A percentile compares a stretch with the other conserved stretches of the same genome.
Conservation (phyloP, 2,329 filamentous ascomycete species). For the Neobulgaria alba region DNA sequence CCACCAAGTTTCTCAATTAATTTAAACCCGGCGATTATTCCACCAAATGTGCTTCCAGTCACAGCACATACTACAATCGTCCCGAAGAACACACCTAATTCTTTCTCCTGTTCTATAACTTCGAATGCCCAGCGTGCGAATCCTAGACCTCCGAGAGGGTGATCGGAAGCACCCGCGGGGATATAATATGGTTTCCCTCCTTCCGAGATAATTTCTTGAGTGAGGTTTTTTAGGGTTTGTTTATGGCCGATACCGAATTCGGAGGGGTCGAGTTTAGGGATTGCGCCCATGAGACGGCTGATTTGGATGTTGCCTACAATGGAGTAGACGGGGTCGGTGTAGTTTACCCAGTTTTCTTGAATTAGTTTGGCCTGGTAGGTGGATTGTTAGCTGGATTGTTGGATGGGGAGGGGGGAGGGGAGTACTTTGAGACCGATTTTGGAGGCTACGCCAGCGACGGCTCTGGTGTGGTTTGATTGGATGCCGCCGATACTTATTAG, state of each 20-base stretch:
- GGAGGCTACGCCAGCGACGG: slow-evolving; percentile 54
- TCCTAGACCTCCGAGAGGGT: slow-evolving; percentile 60
- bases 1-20: slow-evolving; percentile 43
- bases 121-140: slow-evolving; percentile 67
- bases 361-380: slow-evolving; percentile 38
- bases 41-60: slow-evolving; percentile 61
- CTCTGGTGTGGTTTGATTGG: slow-evolving; percentile 62
- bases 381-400: no score
- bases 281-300: slow-evolving; percentile 57
- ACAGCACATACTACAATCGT: slow-evolving; percentile 62
- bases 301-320: slow-evolving; percentile 65
- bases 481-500: slow-evolving; percentile 60
- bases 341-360: slow-evolving; percentile 63
- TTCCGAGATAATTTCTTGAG: slow-evolving; percentile 40
- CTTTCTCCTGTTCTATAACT: slow-evolving; percentile 53
- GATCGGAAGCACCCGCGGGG: slow-evolving; percentile 62
- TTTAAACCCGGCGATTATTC: slow-evolving; percentile 67
- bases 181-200: slow-evolving; percentile 63
- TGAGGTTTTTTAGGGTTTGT: slow-evolving; percentile 44
- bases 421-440: slow-evolving; percentile 43
- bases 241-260: slow-evolving; percentile 64
- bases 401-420: not conserved
- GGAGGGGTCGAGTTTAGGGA: slow-evolving; percentile 50
- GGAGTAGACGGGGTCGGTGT: slow-evolving; percentile 49
- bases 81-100: slow-evolving; percentile 56